Percentiles rank a stretch among this genome's conserved stretches.
These are phyloP conservation scores for Camelina hispida DNA, from an alignment of 345 rosid species.

Conservation along the genomic window DNA sequence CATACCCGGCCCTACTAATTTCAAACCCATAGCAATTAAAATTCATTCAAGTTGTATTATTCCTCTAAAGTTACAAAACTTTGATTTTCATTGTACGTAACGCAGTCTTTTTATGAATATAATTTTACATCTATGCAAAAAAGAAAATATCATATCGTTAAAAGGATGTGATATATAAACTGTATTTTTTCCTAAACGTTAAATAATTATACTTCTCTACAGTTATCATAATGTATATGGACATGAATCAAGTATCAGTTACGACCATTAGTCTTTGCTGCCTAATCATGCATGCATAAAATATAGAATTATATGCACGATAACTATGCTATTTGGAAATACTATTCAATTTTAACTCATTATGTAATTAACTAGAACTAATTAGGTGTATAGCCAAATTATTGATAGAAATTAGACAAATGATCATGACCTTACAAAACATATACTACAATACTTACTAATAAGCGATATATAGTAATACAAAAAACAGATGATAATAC, in stretches of 20 bases:
- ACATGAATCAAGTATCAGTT: neutral
- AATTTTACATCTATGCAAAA: no score
- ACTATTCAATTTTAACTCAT: neutral
- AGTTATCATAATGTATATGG: slow-evolving; percentile 1
- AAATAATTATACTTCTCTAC: neutral
- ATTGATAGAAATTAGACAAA: slow-evolving; percentile 5
- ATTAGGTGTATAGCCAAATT: slow-evolving; percentile 12
- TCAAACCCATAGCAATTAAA: no score
- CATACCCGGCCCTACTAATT: no score
- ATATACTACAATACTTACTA: no score
- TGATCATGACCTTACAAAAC: neutral
- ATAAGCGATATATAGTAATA: no score
- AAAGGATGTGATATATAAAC: neutral
- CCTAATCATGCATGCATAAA: neutral
- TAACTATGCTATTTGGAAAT: neutral
- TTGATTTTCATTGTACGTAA: no score
- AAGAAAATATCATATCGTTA: neutral
- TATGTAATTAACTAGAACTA: neutral
- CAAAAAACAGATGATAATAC: no score
- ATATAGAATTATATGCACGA: neutral
- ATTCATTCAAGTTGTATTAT: no score
- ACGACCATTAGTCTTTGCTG: neutral
- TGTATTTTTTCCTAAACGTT: neutral
- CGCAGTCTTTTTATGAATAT: no score
- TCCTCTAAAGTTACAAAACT: no score